Base-by-base conservation (phyloP, 78 protist genomes). In the Corallochytrium limacisporum region DNA sequence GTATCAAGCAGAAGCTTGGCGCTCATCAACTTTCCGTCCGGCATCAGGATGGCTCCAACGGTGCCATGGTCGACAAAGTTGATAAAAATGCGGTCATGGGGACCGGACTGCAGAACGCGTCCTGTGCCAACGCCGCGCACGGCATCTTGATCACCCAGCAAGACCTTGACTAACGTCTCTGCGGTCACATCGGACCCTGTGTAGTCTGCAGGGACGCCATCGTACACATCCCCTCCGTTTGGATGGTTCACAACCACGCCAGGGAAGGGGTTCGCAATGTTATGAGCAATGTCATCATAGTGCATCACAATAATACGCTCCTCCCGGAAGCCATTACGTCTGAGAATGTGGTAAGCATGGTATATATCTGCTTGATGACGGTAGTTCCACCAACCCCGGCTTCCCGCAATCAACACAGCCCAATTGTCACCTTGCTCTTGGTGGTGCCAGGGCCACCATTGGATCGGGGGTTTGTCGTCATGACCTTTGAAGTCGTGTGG, bases 1-100 rank as follows among this genome's bases (percentile, higher is more conserved):
- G 75, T 61, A 31, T 9, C 24, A 4, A 42, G 8, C 56, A 69
- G 57, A 32, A 57, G 51, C 20, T 28, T 43, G 39, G 75, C 55
- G 36, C 33, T 28, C 32, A 69, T 44, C 24, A 37, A 32, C 43
- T 31, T n/a, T 0, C 69, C 68, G 37, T 4, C 31, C 37, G 69
- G 78, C 49, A 72, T 43, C 39, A 62, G 70, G 32, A 72, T 62
- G 43, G 50, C 32, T 31, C 69, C 69, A 7, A 51, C 32, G 10
- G 43, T 61, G n/a, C 78, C 78, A 40, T 74, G 79, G 65, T 74
- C 79, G n/a, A 48, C 40, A 49, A 74, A 65, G 79, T 65, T 66
- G 46, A 74, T 39, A 20, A 74, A 74, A 38, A 65, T 72, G 55
- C 51, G 29, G 57, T 74, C 79, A 32, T 74, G 31, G 29, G 49